Conservation (phyloP, 768 basidiomycete species). For the Hemileccinum rubropunctum region DNA sequence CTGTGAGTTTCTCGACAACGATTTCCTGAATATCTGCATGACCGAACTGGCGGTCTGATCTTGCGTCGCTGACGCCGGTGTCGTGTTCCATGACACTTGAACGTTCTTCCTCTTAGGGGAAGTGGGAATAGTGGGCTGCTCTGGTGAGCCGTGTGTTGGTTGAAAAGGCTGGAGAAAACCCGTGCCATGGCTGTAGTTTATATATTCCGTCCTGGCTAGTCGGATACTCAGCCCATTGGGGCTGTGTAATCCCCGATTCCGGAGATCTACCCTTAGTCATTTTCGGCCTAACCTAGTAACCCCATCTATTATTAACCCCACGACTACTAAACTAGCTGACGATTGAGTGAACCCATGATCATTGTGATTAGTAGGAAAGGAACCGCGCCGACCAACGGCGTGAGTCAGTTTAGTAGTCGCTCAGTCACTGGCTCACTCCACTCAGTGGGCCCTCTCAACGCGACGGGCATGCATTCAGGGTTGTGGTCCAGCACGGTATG, state of each 20-base stretch:
- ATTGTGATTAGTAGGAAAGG: neutral
- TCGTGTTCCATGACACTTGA: conserved; percentile 10
- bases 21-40: neutral
- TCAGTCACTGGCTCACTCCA: too few species aligned
- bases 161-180: neutral
- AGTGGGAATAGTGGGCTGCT: neutral
- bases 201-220: conserved; percentile 12
- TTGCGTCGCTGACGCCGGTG: conserved; percentile 9
- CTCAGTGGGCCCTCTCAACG: too few species aligned
- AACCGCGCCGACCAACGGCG: neutral
- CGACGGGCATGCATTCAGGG: too few species aligned
- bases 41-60: conserved; percentile 11
- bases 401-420: neutral
- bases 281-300: neutral
- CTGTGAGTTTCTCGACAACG: neutral
- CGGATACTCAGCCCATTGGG: neutral
- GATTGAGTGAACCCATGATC: neutral
- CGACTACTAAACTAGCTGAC: conserved; percentile 5
- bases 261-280: neutral
- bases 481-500: too few species aligned
- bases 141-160: neutral
- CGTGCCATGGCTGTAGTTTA: conserved; percentile 8
- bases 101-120: neutral
- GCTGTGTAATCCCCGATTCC: neutral
- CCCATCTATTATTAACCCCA: neutral